phyloP scores from a whole-genome alignment of 2,329 filamentous ascomycete species.

The Boeremia exigua region DNA sequence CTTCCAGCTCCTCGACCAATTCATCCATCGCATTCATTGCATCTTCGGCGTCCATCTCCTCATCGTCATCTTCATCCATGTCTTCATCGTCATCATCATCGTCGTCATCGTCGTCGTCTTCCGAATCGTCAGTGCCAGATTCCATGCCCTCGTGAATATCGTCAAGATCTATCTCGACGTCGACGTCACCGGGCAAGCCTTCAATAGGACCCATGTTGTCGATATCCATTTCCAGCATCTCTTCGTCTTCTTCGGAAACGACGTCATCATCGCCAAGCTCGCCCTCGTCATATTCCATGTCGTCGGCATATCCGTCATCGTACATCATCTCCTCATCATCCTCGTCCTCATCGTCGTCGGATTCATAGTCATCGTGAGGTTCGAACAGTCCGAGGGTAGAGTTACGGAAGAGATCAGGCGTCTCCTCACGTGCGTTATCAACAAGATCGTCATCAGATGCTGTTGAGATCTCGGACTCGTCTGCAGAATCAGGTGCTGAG shows the following conservation, averaged over 20 bases:
- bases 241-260: constrained; percentile 88
- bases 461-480: constrained; percentile 91
- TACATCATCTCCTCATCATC: constrained; percentile 79
- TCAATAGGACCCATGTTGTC: constrained; percentile 78
- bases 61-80: constrained; percentile 55
- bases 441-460: constrained; percentile 86
- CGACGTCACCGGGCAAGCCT: constrained; percentile 67
- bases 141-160: constrained; percentile 66
- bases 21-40: constrained; percentile 30
- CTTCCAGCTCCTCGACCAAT: constrained; percentile 49
- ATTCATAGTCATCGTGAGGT: constrained; percentile 79
- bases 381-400: constrained; percentile 96
- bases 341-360: constrained; percentile 65
- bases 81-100: constrained; percentile 56
- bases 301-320: constrained; percentile 84
- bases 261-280: constrained; percentile 71
- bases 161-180: constrained; percentile 87
- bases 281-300: constrained; percentile 86
- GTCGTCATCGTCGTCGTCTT: constrained; percentile 62
- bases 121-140: constrained; percentile 60
- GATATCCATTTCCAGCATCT: constrained; percentile 79
- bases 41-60: constrained; percentile 47
- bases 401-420: constrained; percentile 95
- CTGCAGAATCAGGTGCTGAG: constrained; percentile 65
- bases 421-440: constrained; percentile 77